Percentiles rank a stretch among this genome's conserved stretches.
phyloP scores from a whole-genome alignment of 257 asterid species.

The Solanum piurae region DNA sequence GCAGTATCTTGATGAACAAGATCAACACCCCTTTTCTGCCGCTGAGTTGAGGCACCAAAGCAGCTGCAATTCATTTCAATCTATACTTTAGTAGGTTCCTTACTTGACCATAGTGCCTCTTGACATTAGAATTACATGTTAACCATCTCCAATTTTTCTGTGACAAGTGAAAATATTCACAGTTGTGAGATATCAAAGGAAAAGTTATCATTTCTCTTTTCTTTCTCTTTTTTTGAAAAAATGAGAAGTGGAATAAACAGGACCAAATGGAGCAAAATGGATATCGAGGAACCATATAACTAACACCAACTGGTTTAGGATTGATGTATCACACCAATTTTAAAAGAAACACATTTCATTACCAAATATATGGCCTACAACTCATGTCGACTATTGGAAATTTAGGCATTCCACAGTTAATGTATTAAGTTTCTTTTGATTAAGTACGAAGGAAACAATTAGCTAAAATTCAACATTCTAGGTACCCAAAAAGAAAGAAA shows the following conservation, averaged over 20 bases:
- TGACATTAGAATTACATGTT: not conserved
- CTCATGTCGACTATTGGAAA: not conserved
- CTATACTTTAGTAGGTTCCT: not conserved
- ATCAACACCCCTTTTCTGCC: slow-evolving; percentile 19
- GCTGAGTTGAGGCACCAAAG: slow-evolving; percentile 27
- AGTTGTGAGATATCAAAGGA: not conserved
- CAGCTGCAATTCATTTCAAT: slow-evolving; percentile 69
- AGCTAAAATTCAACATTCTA: not conserved
- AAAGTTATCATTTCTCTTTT: not conserved
- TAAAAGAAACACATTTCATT: not conserved
- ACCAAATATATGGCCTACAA: not conserved
- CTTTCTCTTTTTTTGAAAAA: too few species aligned
- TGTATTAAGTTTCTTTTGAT: not conserved
- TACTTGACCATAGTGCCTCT: not conserved
- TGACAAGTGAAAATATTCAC: not conserved
- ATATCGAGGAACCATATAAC: not conserved
- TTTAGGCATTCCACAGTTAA: not conserved
- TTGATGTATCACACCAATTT: not conserved
- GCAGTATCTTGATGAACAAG: slow-evolving; percentile 25
- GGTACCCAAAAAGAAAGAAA: not conserved
- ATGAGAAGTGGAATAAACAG: not conserved
- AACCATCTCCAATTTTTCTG: not conserved
- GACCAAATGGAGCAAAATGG: not conserved
- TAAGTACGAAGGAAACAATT: not conserved
- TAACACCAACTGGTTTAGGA: not conserved